Evolutionary conservation across 352 stramenopile species (phyloP).

Genomic region (Pythium brachiatum): DNA sequence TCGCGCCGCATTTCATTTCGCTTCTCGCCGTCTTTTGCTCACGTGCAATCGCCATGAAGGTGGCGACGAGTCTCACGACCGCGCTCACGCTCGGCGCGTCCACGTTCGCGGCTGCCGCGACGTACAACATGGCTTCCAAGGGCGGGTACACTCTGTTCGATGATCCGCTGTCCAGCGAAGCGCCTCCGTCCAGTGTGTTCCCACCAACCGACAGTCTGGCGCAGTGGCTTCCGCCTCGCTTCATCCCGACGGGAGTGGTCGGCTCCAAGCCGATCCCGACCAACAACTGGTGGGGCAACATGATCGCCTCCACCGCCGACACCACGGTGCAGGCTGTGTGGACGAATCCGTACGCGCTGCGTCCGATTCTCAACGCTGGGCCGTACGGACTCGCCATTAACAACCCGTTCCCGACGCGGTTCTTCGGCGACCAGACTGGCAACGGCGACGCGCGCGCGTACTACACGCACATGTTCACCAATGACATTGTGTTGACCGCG

Average conservation of each 20-base stretch:
- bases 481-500: not conserved
- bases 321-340: conserved; percentile 44
- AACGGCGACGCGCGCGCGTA: conserved; percentile 50
- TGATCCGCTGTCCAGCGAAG: conserved; percentile 28
- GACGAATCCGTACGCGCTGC: conserved; percentile 57
- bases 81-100: conserved; percentile 18
- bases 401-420: conserved; percentile 54
- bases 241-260: not conserved
- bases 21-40: no score
- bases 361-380: conserved; percentile 31
- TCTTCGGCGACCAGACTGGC: conserved; percentile 48
- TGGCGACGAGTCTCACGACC: not conserved
- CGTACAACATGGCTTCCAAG: conserved; percentile 16
- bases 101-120: conserved; percentile 17
- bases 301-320: conserved; percentile 48
- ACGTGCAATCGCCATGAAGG: no score
- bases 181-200: conserved; percentile 26
- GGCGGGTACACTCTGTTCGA: conserved; percentile 29
- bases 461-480: conserved; percentile 24
- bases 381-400: conserved; percentile 50
- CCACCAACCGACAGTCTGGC: no score
- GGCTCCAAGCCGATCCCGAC: not conserved
- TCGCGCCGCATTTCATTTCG: no score
- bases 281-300: conserved; percentile 30
- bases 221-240: not conserved